These are phyloP conservation scores for Fusarium pseudocircinatum DNA, from an alignment of 2,329 filamentous ascomycete genomes.

Conservation along the genomic window DNA sequence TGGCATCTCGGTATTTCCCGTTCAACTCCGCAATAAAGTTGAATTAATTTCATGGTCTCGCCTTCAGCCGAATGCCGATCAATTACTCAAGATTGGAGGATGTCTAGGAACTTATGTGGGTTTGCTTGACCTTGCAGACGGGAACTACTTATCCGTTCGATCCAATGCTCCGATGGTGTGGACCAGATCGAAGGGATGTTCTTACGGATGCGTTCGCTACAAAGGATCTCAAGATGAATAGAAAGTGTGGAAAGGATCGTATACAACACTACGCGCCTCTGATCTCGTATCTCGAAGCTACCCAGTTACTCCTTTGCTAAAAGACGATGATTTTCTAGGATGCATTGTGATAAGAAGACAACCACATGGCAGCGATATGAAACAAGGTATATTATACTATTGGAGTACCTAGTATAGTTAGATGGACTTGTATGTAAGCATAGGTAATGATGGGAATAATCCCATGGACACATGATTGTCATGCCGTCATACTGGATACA, in stretches of 20 bases:
- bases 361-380: neutral
- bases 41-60: neutral
- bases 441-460: neutral
- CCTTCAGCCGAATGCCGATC: constrained; percentile 2
- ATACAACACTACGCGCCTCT: neutral
- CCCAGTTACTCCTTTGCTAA: neutral
- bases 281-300: neutral
- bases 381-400: neutral
- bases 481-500: neutral
- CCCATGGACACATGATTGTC: neutral
- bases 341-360: neutral
- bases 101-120: neutral
- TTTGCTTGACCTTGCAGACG: neutral
- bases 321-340: neutral
- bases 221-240: neutral
- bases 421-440: neutral
- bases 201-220: neutral
- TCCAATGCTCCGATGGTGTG: neutral
- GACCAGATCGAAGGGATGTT: neutral
- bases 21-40: neutral
- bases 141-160: neutral
- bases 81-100: neutral
- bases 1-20: neutral
- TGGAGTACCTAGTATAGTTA: neutral
- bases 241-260: too few relatives aligned